Conservation (phyloP, 495 filamentous ascomycete species). For the Talaromyces nanjingensis region DNA sequence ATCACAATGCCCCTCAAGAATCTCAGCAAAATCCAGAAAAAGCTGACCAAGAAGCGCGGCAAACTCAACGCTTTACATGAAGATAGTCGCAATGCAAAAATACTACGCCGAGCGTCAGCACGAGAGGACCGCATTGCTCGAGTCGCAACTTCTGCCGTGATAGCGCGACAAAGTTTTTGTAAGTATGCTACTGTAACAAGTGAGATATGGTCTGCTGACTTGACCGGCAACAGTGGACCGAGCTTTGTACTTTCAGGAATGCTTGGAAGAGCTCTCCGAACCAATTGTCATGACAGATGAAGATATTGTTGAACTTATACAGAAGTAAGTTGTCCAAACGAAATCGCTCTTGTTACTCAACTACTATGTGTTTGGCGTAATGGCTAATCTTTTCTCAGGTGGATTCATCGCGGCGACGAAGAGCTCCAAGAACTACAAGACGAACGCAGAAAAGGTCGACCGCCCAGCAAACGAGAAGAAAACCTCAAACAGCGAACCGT, state of each 20-base stretch:
- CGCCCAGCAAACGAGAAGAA: constrained; percentile 70
- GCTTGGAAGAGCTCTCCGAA: constrained; percentile 44
- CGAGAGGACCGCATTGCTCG: constrained; percentile 71
- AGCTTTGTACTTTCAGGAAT: constrained; percentile 63
- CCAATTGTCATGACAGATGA: constrained; percentile 42
- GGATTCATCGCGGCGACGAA: constrained; percentile 68
- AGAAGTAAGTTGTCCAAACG: constrained; percentile 38
- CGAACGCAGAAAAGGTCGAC: constrained; percentile 72
- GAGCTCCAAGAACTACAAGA: constrained; percentile 68
- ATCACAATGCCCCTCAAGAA: constrained; percentile 58
- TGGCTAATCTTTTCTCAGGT: constrained; percentile 27
- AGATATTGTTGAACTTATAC: constrained; percentile 55
- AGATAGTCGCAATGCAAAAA: constrained; percentile 71
- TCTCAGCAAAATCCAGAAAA: constrained; percentile 73
- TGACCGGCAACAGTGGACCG: constrained; percentile 52
- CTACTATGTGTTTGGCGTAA: constrained; percentile 8
- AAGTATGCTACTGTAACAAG: constrained; percentile 16
- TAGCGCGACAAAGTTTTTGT: constrained; percentile 64
- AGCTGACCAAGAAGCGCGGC: constrained; percentile 68
- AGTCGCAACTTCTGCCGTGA: constrained; percentile 53
- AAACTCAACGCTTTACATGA: constrained; percentile 66
- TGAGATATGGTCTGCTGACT: background rate
- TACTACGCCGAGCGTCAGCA: constrained; percentile 63
- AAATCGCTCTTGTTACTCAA: background rate
- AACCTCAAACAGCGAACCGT: constrained; percentile 62